Base-by-base conservation (phyloP, 192 early-diverging fungal species). In the Backusella luteola region DNA sequence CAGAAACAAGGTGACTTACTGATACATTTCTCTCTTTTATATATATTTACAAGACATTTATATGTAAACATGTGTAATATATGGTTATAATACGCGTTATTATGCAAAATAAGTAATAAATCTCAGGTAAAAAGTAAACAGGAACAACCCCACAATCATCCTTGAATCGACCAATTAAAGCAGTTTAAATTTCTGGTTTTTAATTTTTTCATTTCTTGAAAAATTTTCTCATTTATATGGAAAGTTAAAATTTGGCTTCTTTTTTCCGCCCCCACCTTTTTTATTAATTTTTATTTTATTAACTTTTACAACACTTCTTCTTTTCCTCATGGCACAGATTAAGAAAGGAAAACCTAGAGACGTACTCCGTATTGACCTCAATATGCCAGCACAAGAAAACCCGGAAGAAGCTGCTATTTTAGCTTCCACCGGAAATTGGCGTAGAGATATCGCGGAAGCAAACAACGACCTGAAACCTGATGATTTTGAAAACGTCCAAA, bases 401-500 rank as follows among this genome's bases (percentile, higher is more conserved):
- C 44, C 46, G 41, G 38, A 68, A 4, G 36, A 66, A n/a, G 32
- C 17, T 21, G 66, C 67, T 46, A 72, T 38, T 52, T 67, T 71
- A 42, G 34, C 77, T 4, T 52, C 69, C 19, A 69, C 77, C 29
- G 66, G 44, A 26, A 78, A 73, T 49, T 81, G 80, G 80, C 72
- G 76, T 39, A 68, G 73, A 74, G 76, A 81, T 73, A 52, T 81
- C 41, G 76, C 71, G 36, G 46, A 68, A 68, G 42, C 67, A 52
- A 69, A 75, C 29, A 76, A 56, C 26, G 73, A 77, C 19, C 38
- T 81, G 38, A 78, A 78, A 34, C 85, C 89, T 69, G 90, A 90
- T 77, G 95, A 96, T 79, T 90, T 98, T 80, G 83, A 88, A 52
- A 86, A 93, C 9, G 79, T 94, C 72, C 76, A 87, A 32, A 94